Evolutionary conservation across 768 basidiomycete species (phyloP).

Genomic region (Tricholoma terreum): DNA sequence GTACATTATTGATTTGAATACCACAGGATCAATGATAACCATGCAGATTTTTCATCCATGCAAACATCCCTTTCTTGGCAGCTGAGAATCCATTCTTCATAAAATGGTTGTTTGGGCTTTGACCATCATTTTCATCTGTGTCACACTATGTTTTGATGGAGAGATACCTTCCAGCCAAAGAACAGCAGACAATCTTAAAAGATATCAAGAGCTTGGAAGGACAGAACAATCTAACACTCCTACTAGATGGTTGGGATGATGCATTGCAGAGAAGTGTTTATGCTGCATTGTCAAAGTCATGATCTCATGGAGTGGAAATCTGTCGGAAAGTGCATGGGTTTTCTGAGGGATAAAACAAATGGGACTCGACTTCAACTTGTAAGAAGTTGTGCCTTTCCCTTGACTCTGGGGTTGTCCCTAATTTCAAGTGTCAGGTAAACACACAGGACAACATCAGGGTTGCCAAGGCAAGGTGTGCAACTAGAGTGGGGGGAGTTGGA

Average conservation of each 20-base stretch:
- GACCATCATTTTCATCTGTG: not conserved
- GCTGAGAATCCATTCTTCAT: not conserved
- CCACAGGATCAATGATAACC: not conserved
- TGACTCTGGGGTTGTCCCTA: too few relatives aligned
- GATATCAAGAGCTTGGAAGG: not conserved
- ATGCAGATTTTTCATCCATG: not conserved
- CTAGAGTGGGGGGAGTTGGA: too few relatives aligned
- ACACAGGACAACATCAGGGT: too few relatives aligned
- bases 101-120: not conserved
- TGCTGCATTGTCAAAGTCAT: too few relatives aligned
- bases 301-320: too few relatives aligned
- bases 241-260: constrained; percentile 9
- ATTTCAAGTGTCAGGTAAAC: too few relatives aligned
- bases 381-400: too few relatives aligned
- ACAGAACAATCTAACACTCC: not conserved
- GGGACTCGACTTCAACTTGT: too few relatives aligned
- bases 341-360: too few relatives aligned
- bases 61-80: not conserved
- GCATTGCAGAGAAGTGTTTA: constrained; percentile 1
- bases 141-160: not conserved
- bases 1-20: too few relatives aligned
- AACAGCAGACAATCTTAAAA: not conserved
- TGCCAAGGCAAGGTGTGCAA: too few relatives aligned
- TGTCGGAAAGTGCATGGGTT: too few relatives aligned
- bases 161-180: constrained; percentile 4